Conservation (phyloP, 306 rosid species). For the Pachyrhizus erosus region DNA sequence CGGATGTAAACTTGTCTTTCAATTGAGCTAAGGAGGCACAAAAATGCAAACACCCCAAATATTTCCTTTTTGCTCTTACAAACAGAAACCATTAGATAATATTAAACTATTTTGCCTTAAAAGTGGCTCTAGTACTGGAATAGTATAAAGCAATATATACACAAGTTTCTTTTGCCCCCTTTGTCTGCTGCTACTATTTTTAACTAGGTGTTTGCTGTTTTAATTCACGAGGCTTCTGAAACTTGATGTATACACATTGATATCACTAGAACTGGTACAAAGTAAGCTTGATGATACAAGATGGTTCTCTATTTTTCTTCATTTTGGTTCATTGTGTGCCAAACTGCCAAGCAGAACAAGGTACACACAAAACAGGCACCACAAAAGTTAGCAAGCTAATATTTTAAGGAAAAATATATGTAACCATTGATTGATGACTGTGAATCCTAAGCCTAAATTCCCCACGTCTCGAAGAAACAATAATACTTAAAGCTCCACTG, state of each 20-base stretch:
- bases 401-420: neutral
- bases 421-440: neutral
- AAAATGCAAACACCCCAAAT: too few species aligned
- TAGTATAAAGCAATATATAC: too few species aligned
- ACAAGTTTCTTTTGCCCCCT: too few species aligned
- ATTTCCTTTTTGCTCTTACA: too few species aligned
- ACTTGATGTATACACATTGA: neutral
- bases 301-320: neutral
- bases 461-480: too few species aligned
- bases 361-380: neutral
- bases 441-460: neutral
- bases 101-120: neutral
- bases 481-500: too few species aligned
- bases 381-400: neutral
- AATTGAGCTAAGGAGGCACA: too few species aligned
- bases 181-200: too few species aligned
- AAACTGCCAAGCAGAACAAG: too few species aligned
- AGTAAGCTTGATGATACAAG: neutral
- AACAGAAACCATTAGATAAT: neutral
- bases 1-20: constrained; percentile 16
- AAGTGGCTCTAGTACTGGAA: neutral
- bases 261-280: neutral
- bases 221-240: neutral
- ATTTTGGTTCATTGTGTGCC: neutral
- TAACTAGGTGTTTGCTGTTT: neutral